These are phyloP conservation scores for Metrosideros polymorpha DNA, from an alignment of 441 rosid genomes.

Conservation along the genomic window DNA sequence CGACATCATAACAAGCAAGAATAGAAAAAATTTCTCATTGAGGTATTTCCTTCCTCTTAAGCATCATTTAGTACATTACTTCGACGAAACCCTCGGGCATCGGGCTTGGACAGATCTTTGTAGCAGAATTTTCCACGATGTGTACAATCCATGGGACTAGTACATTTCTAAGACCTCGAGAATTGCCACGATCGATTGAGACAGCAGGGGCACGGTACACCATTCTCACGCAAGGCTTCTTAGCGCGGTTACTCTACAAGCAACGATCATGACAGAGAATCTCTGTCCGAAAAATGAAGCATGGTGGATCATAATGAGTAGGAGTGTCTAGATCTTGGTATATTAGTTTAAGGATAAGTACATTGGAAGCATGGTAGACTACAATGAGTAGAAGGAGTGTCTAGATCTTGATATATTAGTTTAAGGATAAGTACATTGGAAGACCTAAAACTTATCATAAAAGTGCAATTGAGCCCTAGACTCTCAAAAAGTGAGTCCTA, in stretches of 20 bases:
- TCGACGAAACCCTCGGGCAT: not conserved
- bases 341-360: too few species aligned
- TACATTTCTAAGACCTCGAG: not conserved
- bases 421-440: too few species aligned
- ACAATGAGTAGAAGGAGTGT: too few species aligned
- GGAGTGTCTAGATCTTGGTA: too few species aligned
- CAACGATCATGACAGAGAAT: not conserved
- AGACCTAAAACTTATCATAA: too few species aligned
- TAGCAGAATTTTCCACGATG: not conserved
- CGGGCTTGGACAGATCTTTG: not conserved
- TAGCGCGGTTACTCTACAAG: not conserved
- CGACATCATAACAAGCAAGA: not conserved
- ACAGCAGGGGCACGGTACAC: not conserved
- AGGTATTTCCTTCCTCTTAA: not conserved
- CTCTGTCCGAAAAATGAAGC: too few species aligned
- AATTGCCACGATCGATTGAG: not conserved
- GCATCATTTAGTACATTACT: not conserved
- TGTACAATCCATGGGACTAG: not conserved
- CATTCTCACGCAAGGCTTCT: too few species aligned
- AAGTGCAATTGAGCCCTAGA: too few species aligned
- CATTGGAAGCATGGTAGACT: too few species aligned
- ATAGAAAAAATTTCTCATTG: not conserved
- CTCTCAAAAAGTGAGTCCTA: too few species aligned
- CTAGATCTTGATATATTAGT: too few species aligned
- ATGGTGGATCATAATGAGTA: too few species aligned